These are phyloP conservation scores for Ilyonectria robusta DNA, from an alignment of 2,329 filamentous ascomycete species.

Conservation along the genomic window DNA sequence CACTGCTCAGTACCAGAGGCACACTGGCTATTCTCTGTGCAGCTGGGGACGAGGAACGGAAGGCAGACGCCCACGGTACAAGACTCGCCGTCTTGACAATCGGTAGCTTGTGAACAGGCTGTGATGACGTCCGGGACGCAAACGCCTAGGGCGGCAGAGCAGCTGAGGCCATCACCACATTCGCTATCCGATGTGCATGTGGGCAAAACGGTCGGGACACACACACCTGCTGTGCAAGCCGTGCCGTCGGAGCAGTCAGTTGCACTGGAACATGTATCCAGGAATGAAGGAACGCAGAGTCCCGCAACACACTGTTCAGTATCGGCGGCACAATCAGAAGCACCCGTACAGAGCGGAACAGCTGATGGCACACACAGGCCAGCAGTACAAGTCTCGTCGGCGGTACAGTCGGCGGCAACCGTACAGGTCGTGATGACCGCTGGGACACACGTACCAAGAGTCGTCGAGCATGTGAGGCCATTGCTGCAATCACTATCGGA, in stretches of 20 bases:
- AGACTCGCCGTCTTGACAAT: neutral
- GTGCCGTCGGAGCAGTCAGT: neutral
- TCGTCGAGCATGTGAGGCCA: neutral
- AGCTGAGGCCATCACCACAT: neutral
- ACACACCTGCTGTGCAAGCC: neutral
- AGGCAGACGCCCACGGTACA: neutral
- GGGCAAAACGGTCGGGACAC: neutral
- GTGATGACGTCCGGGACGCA: neutral
- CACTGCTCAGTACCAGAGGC: conserved; percentile 12
- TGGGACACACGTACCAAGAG: neutral
- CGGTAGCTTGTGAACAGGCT: neutral
- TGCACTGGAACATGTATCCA: neutral
- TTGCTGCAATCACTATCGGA: neutral
- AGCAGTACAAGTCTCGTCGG: no score
- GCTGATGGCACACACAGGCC: neutral
- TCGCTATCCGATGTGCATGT: neutral
- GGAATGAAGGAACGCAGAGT: neutral
- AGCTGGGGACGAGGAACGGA: neutral
- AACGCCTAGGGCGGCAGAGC: neutral
- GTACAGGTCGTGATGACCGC: neutral
- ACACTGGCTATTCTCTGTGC: neutral
- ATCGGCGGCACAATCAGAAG: conserved; percentile 6
- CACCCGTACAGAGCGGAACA: neutral
- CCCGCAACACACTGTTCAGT: conserved; percentile 3
- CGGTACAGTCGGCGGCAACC: no score